Base-by-base conservation (phyloP, 1,284 basidiomycete genomes). In the Fistulinella staudtii region DNA sequence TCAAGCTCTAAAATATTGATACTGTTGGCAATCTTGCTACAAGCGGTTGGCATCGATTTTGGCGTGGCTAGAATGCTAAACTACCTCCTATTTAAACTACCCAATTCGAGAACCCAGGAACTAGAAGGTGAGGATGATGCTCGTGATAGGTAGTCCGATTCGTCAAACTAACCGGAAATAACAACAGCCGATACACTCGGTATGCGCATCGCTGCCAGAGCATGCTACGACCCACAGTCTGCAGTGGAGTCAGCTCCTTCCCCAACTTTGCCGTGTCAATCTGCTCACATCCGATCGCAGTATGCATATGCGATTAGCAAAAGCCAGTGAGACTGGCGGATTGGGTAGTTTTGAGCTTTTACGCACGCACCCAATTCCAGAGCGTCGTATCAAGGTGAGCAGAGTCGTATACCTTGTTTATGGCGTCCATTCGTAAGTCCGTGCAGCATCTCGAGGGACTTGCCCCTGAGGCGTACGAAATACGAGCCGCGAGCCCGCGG, bases 71-170 rank as follows among this genome's bases (percentile, higher is more conserved):
- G 58, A 17, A 56, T 69, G 38, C 56, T 76, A 6, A 69, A 82
- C 8, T 78, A 73, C 0, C 68, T 85, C 30, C 51, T 92, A 5
- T 67, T 90, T 25, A 75, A 82, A 41, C 73, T 95, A 4, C 93
- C 93, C 0, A 93, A 96, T 63, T 92, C 88, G 1, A 74, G 93
- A 39, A 81, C 70, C 22, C 79, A 85, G 39, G 93, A 95, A 62
- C 71, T 77, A 4, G 93, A 97, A 76, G 89, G 87, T 77, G 44
- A 47, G 65, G 50, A 20, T n/a, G 3, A 4, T n/a, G 1, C 36
- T n/a, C 24, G 9, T 18, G 13, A 22, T 22, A 2, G 8, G 13
- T 2, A n/a, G 15, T 33, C 14, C 24, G 10, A 25, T 10, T 15
- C 15, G 13, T 36, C n/a, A 17, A 29, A 18, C 47, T 54, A 2